phyloP scores from a whole-genome alignment of 371 early-diverging fungal genomes.

The Rhizopus delemar region DNA sequence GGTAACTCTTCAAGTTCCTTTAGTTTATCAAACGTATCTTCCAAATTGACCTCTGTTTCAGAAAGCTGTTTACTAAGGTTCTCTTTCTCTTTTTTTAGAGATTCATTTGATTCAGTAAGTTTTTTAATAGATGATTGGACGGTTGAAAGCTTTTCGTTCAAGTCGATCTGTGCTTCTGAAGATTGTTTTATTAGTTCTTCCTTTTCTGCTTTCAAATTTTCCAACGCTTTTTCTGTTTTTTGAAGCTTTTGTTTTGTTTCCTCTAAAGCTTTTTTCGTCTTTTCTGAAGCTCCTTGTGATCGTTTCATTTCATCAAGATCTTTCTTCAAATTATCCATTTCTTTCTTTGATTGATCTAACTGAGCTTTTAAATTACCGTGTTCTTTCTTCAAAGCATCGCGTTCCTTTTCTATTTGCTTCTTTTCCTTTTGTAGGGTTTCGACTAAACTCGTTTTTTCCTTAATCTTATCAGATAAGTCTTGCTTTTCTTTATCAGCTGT shows the following conservation, averaged over 20 bases:
- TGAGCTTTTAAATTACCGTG: conserved; percentile 5
- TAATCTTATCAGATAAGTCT: not conserved
- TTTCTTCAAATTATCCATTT: conserved; percentile 14
- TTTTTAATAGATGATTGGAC: not conserved
- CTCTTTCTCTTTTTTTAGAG: conserved; percentile 73
- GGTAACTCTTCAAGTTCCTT: conserved; percentile 11
- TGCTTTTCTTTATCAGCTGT: conserved; percentile 15
- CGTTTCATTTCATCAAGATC: conserved; percentile 20
- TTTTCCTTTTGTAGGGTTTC: conserved; percentile 11
- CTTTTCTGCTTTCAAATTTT: not conserved
- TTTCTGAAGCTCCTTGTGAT: not conserved
- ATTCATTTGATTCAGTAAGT: conserved; percentile 35
- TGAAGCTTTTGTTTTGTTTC: not conserved
- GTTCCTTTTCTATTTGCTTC: conserved; percentile 5
- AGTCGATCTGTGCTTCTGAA: not conserved
- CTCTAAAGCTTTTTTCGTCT: not conserved
- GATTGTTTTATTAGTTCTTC: not conserved
- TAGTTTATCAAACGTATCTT: conserved; percentile 17
- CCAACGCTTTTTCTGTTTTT: not conserved
- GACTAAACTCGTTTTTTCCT: not conserved
- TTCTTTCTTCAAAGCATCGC: not conserved
- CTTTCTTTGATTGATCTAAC: conserved; percentile 7
- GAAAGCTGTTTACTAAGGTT: conserved; percentile 15
- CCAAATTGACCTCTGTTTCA: conserved; percentile 21
- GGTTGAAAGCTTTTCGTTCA: not conserved